Percentiles rank a stretch among this genome's conserved stretches.
Evolutionary conservation across 371 early-diverging fungal genomes (phyloP).

Genomic region (Parasitella parasitica): DNA sequence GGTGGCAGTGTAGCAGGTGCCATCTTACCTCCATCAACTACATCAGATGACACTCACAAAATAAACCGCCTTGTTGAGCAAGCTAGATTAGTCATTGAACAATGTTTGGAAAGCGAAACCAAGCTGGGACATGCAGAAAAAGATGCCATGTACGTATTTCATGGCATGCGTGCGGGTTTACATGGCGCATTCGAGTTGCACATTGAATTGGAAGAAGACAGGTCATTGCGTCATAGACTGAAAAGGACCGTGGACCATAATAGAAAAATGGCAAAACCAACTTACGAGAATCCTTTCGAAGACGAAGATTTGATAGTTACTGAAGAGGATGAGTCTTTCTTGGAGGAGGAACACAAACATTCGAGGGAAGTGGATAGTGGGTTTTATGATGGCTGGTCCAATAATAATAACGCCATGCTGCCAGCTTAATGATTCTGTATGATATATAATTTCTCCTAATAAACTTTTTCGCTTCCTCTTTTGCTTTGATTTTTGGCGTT

Average conservation of each 20-base stretch:
- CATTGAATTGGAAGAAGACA: conserved; percentile 39
- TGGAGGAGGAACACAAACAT: neutral
- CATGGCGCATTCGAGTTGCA: conserved; percentile 34
- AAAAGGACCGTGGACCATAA: conserved; percentile 24
- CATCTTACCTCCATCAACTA: neutral
- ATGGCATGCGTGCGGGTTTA: conserved; percentile 42
- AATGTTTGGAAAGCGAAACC: conserved; percentile 49
- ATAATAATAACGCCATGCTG: neutral
- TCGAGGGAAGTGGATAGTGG: conserved; percentile 25
- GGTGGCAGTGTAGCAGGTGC: conserved; percentile 23
- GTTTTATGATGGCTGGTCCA: conserved; percentile 22
- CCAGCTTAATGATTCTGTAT: neutral
- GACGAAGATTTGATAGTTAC: conserved; percentile 42
- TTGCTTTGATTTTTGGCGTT: too few species aligned
- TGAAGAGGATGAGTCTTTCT: conserved; percentile 27
- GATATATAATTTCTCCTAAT: neutral
- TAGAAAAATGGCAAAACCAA: conserved; percentile 22
- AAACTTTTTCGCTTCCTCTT: too few species aligned
- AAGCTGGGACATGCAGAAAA: conserved; percentile 46
- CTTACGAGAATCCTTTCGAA: conserved; percentile 49
- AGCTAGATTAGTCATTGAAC: conserved; percentile 38
- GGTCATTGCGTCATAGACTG: conserved; percentile 25
- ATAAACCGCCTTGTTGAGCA: conserved; percentile 22
- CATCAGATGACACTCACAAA: neutral
- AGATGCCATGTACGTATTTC: conserved; percentile 55